Evolutionary conservation across 768 basidiomycete genomes (phyloP).

Genomic region (Russula virescens): DNA sequence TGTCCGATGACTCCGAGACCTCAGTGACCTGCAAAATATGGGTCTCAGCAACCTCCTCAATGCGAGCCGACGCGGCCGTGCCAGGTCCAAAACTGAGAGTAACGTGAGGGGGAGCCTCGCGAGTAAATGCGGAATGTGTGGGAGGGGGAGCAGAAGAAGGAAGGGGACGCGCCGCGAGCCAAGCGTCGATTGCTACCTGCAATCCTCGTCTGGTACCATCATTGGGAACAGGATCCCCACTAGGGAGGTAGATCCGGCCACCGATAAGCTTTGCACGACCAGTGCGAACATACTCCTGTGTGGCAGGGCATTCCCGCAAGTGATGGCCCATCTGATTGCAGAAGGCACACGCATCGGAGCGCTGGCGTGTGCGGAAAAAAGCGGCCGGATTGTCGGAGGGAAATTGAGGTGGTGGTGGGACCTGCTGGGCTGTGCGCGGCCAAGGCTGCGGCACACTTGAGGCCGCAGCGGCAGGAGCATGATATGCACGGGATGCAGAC

Average conservation of each 20-base stretch:
- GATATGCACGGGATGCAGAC: background rate
- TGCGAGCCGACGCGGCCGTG: too few relatives aligned
- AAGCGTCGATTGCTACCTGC: background rate
- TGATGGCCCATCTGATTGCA: background rate
- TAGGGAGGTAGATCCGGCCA: background rate
- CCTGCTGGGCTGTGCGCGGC: background rate
- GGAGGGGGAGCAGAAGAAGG: background rate
- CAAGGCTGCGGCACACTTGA: background rate
- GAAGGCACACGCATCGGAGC: background rate
- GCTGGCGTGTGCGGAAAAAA: background rate
- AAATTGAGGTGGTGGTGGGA: too few relatives aligned
- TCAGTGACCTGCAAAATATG: background rate
- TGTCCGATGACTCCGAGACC: background rate
- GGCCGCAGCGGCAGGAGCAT: background rate
- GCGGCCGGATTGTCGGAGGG: background rate
- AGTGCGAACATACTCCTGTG: background rate
- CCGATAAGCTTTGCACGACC: background rate
- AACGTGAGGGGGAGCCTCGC: background rate
- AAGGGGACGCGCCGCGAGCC: background rate
- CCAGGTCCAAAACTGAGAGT: too few relatives aligned
- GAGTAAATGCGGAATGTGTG: background rate
- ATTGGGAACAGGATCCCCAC: background rate
- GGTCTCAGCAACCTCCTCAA: background rate
- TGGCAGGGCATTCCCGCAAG: background rate
- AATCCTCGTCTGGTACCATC: background rate